Evolutionary conservation across 2,329 filamentous ascomycete genomes (phyloP).

Genomic region (Beauveria sp.): DNA sequence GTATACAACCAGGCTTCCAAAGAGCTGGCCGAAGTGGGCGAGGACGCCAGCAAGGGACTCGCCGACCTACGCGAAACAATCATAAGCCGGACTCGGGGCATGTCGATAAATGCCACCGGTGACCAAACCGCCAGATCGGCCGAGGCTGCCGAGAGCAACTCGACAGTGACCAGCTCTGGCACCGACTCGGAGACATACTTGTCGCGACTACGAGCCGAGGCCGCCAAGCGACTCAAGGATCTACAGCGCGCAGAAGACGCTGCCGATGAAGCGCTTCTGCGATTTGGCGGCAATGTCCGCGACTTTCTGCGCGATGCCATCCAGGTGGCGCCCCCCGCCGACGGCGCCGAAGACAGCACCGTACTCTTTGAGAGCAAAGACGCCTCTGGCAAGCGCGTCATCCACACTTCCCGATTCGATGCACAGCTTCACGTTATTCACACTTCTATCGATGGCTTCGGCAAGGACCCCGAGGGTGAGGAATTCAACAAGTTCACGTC

Average conservation of each 20-base stretch:
- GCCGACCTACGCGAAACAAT: conserved; percentile 61
- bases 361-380: conserved; percentile 94
- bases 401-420: conserved; percentile 90
- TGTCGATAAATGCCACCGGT: conserved; percentile 52
- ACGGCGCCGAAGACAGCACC: conserved; percentile 44
- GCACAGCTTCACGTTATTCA: conserved; percentile 95
- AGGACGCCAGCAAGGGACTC: conserved; percentile 76
- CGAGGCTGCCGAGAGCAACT: conserved; percentile 28
- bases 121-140: conserved; percentile 19
- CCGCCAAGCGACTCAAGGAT: conserved; percentile 76
- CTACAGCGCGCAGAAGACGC: conserved; percentile 90
- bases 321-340: conserved; percentile 68
- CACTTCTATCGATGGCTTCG: conserved; percentile 72
- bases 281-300: conserved; percentile 82
- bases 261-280: conserved; percentile 87
- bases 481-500: conserved; percentile 69
- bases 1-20: conserved; percentile 82
- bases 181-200: conserved; percentile 58
- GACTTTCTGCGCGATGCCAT: conserved; percentile 89
- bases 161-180: conserved; percentile 41
- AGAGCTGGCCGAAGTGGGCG: conserved; percentile 70
- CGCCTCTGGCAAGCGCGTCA: conserved; percentile 79
- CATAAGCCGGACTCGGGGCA: conserved; percentile 63
- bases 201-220: conserved; percentile 66
- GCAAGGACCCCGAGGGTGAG: conserved; percentile 66